Evolutionary conservation across 176 grass and related monocot species (phyloP), one percentile per base, ranked within the genome.

Genomic region (Zoysia pacifica): DNA sequence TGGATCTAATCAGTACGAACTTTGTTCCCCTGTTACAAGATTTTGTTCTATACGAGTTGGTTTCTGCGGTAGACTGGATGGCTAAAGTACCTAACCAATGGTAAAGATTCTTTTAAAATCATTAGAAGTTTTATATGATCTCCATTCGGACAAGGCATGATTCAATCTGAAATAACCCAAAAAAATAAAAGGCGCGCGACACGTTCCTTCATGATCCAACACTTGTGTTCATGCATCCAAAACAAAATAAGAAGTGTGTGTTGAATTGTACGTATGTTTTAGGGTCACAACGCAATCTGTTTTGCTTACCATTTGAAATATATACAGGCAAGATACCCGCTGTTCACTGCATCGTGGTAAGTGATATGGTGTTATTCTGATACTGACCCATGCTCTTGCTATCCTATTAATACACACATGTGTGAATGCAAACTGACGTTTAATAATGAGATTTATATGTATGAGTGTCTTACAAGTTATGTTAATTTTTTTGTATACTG

Each of bases 381-480:
- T 77, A 77, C 45, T 41, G 85, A 66, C 73, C 47, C 35, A 52
- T 37, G 7, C 55, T 49, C 5, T 70, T 78, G 50, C 12, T 35
- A 38, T 5, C 45, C 11, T 56, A 41, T 67, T 64, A 72, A 71
- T 38, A 65, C 9, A 35, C 51, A 51, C 60, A 42, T 56, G 52
- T 83, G 74, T 83, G 80, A 78, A 78, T 72, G 50, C 68, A 83
- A 78, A 73, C 58, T 67, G 66, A 12, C 58, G 58, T 41, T 82
- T 49, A 82, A 82, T 76, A 78, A 82, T 72, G 28, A 63, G 43
- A 41, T 58, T 49, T 16, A 48, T 87, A 35, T 59, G 48, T 65
- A 63, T 28, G 48, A 77, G 73, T 49, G 42, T 72, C 80, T 72
- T 76, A 38, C 78, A 83, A 78, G 74, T 73, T 61, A 49, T 51